Base-by-base conservation (phyloP, 371 early-diverging fungal genomes). In the Amoeboaphelidium protococcarum region DNA sequence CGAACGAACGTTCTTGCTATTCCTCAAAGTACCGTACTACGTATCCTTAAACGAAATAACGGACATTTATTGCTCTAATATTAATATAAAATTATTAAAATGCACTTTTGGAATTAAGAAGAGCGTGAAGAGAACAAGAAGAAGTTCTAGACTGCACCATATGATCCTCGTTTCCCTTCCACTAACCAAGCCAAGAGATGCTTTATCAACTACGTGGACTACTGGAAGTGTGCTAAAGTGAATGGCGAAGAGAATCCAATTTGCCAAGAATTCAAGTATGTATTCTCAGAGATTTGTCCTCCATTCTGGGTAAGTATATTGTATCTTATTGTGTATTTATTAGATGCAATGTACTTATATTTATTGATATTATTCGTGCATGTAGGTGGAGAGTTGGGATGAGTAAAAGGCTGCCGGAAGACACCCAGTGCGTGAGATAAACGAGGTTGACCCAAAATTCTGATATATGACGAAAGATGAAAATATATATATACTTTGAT, bases 181-280 rank as follows among this genome's bases (percentile, higher is more conserved):
- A 72, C 73, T 60, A 88, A 90, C 73, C 86, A 87, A 73, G 37
- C 37, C 6, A 31, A 31, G 78, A 75, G 69, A 67, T 78, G 80
- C 69, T 80, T 6, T 45, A 23, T 40, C 20, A 46, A 46, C 16
- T 46, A 27, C 24, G 24, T 46, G 23, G 46, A 46, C 24, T 24
- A 22, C 16, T 23, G 25, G 1, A 25, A 41, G 62, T 82, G 81
- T 57, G 68, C 77, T 42, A 63, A 64, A 44, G 71, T 74, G 51
- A 82, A 82, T 68, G 89, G 92, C 57, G 87, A 86, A 61, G 88
- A 86, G 51, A 83, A 66, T 56, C 65, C 67, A 26, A 78, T 82
- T 23, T 91, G 92, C 78, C 64, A 74, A 58, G 75, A 78, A 58
- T 89, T 91, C 65, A 63, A 63, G 59, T 63, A 55, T 53, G 72